phyloP scores from a whole-genome alignment of 257 asterid genomes.

The Misopates orontium region DNA sequence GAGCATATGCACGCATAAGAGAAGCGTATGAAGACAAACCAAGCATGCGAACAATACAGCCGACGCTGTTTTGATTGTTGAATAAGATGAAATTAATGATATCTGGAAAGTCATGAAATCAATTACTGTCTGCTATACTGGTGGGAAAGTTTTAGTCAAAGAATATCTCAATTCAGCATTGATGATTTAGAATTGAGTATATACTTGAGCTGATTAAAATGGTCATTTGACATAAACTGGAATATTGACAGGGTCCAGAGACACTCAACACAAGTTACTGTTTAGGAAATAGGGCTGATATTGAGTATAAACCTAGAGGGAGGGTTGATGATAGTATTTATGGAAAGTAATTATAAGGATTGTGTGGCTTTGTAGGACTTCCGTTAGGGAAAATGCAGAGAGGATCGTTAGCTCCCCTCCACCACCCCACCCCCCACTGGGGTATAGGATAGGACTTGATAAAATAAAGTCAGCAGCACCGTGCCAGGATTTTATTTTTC shows the following conservation, averaged over 20 bases:
- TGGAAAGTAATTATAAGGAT: neutral
- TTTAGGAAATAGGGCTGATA: slow-evolving; percentile 6
- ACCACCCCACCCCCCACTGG: neutral
- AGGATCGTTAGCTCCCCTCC: slow-evolving; percentile 8
- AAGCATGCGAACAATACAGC: neutral
- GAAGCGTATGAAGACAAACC: neutral
- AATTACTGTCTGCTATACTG: neutral
- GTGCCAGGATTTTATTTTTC: slow-evolving; percentile 15
- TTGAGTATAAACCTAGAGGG: neutral
- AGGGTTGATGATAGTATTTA: neutral
- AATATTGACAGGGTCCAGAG: neutral
- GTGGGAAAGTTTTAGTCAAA: slow-evolving; percentile 16
- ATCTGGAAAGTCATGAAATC: slow-evolving; percentile 11
- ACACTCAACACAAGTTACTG: slow-evolving; percentile 1
- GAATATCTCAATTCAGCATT: slow-evolving; percentile 11
- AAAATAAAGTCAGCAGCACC: slow-evolving; percentile 5
- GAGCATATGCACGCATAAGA: slow-evolving; percentile 4
- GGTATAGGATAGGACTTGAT: slow-evolving; percentile 12
- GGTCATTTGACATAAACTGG: neutral
- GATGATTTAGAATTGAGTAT: neutral
- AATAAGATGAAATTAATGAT: slow-evolving; percentile 13
- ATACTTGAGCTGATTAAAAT: slow-evolving; percentile 19
- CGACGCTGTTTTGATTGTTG: neutral
- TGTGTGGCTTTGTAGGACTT: neutral
- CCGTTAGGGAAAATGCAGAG: slow-evolving; percentile 16